These are phyloP conservation scores for Botrytis porri DNA, from an alignment of 2,329 filamentous ascomycete species.

Conservation along the genomic window DNA sequence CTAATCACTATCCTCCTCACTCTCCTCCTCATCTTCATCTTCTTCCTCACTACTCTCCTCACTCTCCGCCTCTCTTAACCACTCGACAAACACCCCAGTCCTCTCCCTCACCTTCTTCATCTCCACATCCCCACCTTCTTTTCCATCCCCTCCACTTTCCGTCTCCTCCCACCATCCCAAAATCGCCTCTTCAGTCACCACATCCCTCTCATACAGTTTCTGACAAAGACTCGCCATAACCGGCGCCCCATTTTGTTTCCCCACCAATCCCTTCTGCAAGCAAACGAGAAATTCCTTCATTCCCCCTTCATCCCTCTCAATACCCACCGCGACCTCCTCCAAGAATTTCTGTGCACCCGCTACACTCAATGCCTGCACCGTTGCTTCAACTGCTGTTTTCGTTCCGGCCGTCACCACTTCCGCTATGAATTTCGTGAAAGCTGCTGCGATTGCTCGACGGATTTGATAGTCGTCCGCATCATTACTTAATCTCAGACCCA, in stretches of 20 bases:
- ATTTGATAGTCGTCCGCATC: conserved; percentile 89
- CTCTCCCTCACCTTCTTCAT: conserved; percentile 41
- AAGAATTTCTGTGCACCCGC: conserved; percentile 59
- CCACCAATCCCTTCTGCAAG: conserved; percentile 74
- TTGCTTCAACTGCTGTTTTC: conserved; percentile 5
- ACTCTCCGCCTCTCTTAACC: conserved; percentile 74
- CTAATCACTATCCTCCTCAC: neutral
- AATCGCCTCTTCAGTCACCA: conserved; percentile 86
- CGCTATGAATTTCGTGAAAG: conserved; percentile 77
- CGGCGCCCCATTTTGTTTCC: conserved; percentile 59
- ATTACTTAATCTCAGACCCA: conserved; percentile 84
- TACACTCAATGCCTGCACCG: conserved; percentile 60
- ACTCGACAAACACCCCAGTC: conserved; percentile 77
- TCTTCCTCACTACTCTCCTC: conserved; percentile 64
- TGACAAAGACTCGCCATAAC: conserved; percentile 78
- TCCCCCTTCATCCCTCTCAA: conserved; percentile 64
- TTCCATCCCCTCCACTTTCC: neutral
- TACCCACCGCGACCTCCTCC: conserved; percentile 58
- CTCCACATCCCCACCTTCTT: neutral
- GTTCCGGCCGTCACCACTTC: conserved; percentile 60
- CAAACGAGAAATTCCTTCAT: conserved; percentile 83
- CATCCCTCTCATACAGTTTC: conserved; percentile 78
- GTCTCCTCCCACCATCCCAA: conserved; percentile 72
- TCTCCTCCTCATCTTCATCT: conserved; percentile 43
- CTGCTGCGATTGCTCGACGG: conserved; percentile 78